Conservation (phyloP, 768 basidiomycete species). For the Pseudohyphozyma bogoriensis region DNA sequence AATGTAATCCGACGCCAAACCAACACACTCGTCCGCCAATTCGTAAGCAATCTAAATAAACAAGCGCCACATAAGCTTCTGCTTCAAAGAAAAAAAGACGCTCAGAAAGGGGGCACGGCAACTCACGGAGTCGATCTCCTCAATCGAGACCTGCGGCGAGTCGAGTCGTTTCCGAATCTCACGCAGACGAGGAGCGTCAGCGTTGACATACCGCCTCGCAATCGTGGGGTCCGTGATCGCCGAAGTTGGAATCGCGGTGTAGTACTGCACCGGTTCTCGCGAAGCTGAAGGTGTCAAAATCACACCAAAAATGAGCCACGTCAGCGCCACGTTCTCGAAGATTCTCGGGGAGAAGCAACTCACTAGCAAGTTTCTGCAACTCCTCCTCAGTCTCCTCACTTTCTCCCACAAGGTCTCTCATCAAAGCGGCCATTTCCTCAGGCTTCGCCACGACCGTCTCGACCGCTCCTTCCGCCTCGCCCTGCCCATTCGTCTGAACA, state of each 20-base stretch:
- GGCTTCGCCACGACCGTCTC: constrained; percentile 8
- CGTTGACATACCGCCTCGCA: constrained; percentile 36
- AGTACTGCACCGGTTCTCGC: constrained; percentile 88
- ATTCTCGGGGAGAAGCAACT: constrained; percentile 36
- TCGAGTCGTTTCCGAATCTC: constrained; percentile 91
- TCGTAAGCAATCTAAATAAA: constrained; percentile 58
- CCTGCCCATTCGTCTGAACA: neutral
- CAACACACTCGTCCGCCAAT: constrained; percentile 88
- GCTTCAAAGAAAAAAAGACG: neutral
- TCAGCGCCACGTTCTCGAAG: neutral
- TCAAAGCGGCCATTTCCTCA: constrained; percentile 94
- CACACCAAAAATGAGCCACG: neutral
- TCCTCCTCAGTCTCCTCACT: constrained; percentile 67
- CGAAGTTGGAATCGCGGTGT: constrained; percentile 84
- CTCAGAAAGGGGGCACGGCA: neutral
- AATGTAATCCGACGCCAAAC: constrained; percentile 93
- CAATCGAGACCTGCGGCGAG: constrained; percentile 53
- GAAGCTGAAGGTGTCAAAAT: constrained; percentile 51
- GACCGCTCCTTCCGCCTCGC: constrained; percentile 42
- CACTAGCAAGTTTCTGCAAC: constrained; percentile 74
- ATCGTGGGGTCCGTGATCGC: constrained; percentile 39
- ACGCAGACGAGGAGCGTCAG: constrained; percentile 84
- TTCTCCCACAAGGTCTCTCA: constrained; percentile 80
- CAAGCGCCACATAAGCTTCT: neutral
- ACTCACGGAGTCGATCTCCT: constrained; percentile 62